These are phyloP conservation scores for Pythium sp. DNA, from an alignment of 352 stramenopile genomes.

Conservation along the genomic window DNA sequence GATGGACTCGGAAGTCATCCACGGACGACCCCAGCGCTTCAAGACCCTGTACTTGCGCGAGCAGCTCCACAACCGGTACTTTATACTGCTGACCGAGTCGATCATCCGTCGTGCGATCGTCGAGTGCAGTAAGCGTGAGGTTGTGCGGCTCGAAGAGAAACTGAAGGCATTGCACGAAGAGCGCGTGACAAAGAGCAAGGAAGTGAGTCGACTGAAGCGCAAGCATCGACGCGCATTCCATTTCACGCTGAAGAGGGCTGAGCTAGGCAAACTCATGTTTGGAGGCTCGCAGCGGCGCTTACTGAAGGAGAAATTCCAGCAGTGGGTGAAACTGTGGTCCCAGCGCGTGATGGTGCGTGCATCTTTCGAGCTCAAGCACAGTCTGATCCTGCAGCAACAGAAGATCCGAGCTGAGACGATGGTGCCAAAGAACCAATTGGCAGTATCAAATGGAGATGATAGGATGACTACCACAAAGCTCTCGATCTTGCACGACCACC, in stretches of 20 bases:
- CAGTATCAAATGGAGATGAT: neutral
- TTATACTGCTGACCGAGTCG: conserved; percentile 54
- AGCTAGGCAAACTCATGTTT: conserved; percentile 60
- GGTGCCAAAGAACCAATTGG: conserved; percentile 4
- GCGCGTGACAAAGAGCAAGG: conserved; percentile 41
- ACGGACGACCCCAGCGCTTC: conserved; percentile 64
- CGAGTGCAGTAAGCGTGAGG: conserved; percentile 43
- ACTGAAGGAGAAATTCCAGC: conserved; percentile 49
- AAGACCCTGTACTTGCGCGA: conserved; percentile 55
- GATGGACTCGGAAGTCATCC: conserved; percentile 71
- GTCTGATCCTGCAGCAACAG: conserved; percentile 52
- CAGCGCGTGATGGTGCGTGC: conserved; percentile 49
- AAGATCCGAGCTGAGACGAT: conserved; percentile 24
- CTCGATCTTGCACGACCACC: conserved; percentile 57
- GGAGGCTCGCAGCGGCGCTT: conserved; percentile 28
- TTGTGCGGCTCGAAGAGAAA: conserved; percentile 29
- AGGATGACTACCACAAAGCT: conserved; percentile 25
- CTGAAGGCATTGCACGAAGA: conserved; percentile 38
- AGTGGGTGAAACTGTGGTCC: conserved; percentile 61
- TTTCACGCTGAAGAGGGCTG: conserved; percentile 42
- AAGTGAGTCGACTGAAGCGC: conserved; percentile 47
- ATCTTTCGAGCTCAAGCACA: conserved; percentile 69
- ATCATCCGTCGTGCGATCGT: conserved; percentile 51
- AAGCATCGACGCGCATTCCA: conserved; percentile 41
- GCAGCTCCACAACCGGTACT: conserved; percentile 52